Evolutionary conservation across 1,284 basidiomycete species (phyloP), one percentile per base, ranked within the genome.

Genomic region (Pascua sp.): DNA sequence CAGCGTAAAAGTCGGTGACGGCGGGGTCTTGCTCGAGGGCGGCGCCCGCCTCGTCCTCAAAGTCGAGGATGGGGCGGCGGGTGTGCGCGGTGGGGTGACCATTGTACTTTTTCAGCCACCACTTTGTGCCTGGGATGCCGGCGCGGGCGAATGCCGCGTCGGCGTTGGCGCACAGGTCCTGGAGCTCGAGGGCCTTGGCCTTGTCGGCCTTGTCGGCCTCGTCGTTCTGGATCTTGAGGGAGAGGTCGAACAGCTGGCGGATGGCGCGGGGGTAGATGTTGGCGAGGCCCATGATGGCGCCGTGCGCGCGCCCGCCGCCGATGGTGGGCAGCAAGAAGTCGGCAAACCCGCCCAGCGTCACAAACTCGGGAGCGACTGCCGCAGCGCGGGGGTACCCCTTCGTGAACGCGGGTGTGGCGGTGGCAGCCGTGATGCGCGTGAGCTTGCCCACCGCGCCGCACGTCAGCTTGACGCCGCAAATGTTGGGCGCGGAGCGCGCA

Each of bases 361-460:
- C 77, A 79, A 93, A 93, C 4, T 71, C 69, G 45, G 66, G 68
- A 0, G 67, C 66, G 11, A 47, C 44, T 16, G 59, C 40, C 2
- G 80, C 67, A 73, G 84, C 86, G 67, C 88, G 86, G 36, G 89
- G 87, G 75, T 86, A 80, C 40, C 77, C 69, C 42, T 80, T 71
- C 39, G 77, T 66, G 76, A 90, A 91, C 4, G 79, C 76, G 4
- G 82, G 68, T n/a, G 80, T 77, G 16, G 86, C 82, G 8, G 90
- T 84, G 5, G 81, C 81, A 38, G 84, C 85, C 46, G 86, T 85
- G 63, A 95, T 87, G 48, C 91, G 84, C 24, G 88, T 89, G 65
- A 93, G 82, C 78, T 95, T 95, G 55, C 91, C 91, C 59, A 95
- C 88, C 63, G 88, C 89, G 44, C 89, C 90, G 69, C 91, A 94